Percentiles rank a stretch among this genome's conserved stretches.
Evolutionary conservation across 306 rosid species (phyloP).

Genomic region (Corylus avellana): DNA sequence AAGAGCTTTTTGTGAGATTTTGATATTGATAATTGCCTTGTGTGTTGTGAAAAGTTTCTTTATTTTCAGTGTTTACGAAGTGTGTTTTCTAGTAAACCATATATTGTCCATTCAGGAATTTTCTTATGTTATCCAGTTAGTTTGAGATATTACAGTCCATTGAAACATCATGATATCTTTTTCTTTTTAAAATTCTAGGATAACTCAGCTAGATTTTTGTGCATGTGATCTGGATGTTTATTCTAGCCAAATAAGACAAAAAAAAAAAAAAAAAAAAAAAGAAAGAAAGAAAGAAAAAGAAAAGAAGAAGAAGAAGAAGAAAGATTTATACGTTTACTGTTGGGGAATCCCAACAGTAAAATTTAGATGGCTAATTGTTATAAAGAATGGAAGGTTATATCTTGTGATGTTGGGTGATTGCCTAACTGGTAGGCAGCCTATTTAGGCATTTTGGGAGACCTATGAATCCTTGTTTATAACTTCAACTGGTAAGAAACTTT

Average conservation of each 20-base stretch:
- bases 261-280: too few relatives aligned
- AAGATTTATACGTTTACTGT: not conserved
- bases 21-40: conserved; percentile 2
- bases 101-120: not conserved
- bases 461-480: conserved; percentile 16
- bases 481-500: conserved; percentile 17
- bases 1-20: not conserved
- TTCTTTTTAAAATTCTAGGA: not conserved
- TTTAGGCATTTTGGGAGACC: conserved; percentile 11
- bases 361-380: conserved; percentile 5
- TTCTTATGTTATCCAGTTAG: not conserved
- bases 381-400: not conserved
- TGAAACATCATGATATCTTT: not conserved
- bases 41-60: not conserved
- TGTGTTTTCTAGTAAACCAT: not conserved
- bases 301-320: not conserved
- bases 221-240: conserved; percentile 1
- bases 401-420: not conserved
- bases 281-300: too few relatives aligned
- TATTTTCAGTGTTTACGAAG: not conserved
- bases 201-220: not conserved
- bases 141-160: not conserved
- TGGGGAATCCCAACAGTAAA: conserved; percentile 12
- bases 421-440: conserved; percentile 14
- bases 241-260: not conserved